These are phyloP conservation scores for Rhododendron williamsianum DNA, from an alignment of 148 eudicot species.

Conservation along the genomic window DNA sequence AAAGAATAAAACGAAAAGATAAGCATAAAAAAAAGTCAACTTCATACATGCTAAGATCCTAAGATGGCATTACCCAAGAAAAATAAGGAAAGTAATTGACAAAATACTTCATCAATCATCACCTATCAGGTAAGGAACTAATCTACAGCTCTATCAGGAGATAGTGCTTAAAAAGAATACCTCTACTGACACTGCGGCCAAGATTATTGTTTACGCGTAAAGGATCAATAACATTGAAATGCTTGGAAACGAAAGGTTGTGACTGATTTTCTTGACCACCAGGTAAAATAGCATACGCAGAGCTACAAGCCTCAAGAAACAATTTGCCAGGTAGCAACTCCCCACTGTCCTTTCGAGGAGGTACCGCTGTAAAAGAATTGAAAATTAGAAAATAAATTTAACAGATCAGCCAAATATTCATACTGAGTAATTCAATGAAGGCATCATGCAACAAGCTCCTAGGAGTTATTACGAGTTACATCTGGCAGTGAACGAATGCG, in stretches of 20 bases:
- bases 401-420: background rate
- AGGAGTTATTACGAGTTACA: conserved; percentile 43
- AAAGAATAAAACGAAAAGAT: background rate
- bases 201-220: conserved; percentile 84
- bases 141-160: background rate
- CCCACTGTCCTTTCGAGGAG: conserved; percentile 75
- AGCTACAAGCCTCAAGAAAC: conserved; percentile 75
- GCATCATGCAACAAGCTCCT: background rate
- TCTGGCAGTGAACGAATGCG: conserved; percentile 73
- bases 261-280: conserved; percentile 75
- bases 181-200: conserved; percentile 93
- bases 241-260: conserved; percentile 63
- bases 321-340: conserved; percentile 58
- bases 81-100: background rate
- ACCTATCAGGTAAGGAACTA: background rate
- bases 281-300: conserved; percentile 72
- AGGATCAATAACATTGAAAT: conserved; percentile 90
- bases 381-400: conserved; percentile 4
- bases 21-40: background rate
- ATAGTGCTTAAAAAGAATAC: conserved; percentile 26
- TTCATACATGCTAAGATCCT: background rate
- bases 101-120: background rate
- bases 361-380: conserved; percentile 54
- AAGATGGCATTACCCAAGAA: background rate
- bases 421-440: background rate